Evolutionary conservation across 306 rosid species (phyloP).

Genomic region (Delonix regia): DNA sequence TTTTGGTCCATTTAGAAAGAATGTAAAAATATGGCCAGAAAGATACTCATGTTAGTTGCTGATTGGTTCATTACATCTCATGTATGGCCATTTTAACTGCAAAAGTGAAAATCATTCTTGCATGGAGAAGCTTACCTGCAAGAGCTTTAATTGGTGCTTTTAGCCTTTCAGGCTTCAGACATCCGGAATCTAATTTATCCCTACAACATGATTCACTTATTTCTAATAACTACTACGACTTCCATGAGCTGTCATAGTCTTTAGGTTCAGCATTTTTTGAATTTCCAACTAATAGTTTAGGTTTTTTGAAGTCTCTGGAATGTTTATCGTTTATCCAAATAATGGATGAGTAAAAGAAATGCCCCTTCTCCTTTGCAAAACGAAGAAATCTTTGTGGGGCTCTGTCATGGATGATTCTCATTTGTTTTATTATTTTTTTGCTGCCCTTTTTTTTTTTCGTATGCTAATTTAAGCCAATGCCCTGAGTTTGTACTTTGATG

Average conservation of each 20-base stretch:
- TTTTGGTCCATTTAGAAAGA: background rate
- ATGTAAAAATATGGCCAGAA: background rate
- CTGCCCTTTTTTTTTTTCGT: background rate
- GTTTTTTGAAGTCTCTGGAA: background rate
- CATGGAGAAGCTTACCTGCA: background rate
- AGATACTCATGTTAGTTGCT: background rate
- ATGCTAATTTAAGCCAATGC: background rate
- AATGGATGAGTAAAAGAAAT: background rate
- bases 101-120: background rate
- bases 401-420: background rate
- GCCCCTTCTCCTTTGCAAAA: background rate
- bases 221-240: background rate
- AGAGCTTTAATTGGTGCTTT: no score
- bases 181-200: background rate
- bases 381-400: background rate
- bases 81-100: background rate
- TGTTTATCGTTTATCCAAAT: background rate
- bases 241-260: background rate
- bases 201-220: background rate
- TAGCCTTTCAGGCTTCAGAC: no score
- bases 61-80: background rate
- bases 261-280: background rate
- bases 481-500: slow-evolving; percentile 31
- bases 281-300: background rate
- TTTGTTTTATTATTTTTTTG: background rate